These are phyloP conservation scores for Quercus aquifolioides DNA, from an alignment of 306 rosid species.

Conservation along the genomic window DNA sequence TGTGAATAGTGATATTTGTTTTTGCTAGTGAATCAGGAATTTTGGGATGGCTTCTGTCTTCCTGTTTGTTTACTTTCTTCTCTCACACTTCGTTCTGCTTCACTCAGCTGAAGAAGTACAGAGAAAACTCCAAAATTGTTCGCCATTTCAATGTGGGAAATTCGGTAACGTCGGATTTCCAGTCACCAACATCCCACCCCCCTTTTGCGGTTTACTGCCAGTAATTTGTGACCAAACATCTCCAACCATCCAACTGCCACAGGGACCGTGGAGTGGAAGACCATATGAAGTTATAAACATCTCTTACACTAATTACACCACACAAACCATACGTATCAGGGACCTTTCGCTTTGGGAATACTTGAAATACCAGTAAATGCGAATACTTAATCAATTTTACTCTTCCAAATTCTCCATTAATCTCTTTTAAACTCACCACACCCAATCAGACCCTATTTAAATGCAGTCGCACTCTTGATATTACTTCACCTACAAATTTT, in stretches of 20 bases:
- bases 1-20: too few relatives aligned
- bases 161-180: background rate
- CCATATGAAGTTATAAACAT: background rate
- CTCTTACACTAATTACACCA: background rate
- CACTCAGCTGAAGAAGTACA: background rate
- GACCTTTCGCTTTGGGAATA: too few relatives aligned
- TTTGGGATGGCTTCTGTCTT: too few relatives aligned
- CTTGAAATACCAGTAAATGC: too few relatives aligned
- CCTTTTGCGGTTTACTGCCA: background rate
- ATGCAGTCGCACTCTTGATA: background rate
- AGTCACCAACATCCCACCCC: background rate
- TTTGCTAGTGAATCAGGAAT: too few relatives aligned
- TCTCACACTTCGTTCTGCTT: background rate
- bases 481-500: too few relatives aligned
- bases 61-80: too few relatives aligned
- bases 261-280: background rate
- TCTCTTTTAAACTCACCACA: constrained; percentile 10
- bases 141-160: constrained; percentile 1
- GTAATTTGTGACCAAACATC: background rate
- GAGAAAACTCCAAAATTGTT: background rate
- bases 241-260: background rate
- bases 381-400: too few relatives aligned
- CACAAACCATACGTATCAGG: too few relatives aligned
- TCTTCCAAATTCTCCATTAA: background rate
- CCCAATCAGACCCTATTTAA: background rate